phyloP scores from a whole-genome alignment of 2,329 filamentous ascomycete species.

The Allantophomopsis cytisporea region DNA sequence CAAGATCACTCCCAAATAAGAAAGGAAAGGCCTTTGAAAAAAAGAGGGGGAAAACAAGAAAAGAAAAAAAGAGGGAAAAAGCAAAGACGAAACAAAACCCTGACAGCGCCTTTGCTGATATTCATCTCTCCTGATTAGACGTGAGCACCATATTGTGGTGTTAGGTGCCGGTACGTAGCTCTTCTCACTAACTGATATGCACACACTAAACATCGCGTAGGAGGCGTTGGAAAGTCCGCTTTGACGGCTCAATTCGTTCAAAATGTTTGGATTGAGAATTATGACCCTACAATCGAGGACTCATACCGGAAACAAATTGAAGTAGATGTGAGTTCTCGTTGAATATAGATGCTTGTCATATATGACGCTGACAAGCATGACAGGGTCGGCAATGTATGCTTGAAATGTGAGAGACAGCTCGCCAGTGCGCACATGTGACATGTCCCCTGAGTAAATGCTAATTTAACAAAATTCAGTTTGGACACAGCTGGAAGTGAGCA shows the following conservation, averaged over 20 bases:
- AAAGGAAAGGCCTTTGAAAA: no score
- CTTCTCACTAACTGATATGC: neutral
- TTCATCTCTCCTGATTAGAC: conserved; percentile 18
- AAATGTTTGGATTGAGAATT: conserved; percentile 62
- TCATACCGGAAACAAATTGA: conserved; percentile 47
- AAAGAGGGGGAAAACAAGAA: no score
- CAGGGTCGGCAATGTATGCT: conserved; percentile 60
- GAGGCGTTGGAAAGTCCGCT: conserved; percentile 65
- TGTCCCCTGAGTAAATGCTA: neutral
- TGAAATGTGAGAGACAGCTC: conserved; percentile 41
- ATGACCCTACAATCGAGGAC: conserved; percentile 49
- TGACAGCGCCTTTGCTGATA: no score
- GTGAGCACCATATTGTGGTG: conserved; percentile 55
- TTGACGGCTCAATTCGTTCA: conserved; percentile 66
- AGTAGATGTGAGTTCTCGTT: conserved; percentile 45
- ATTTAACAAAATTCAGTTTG: conserved; percentile 28
- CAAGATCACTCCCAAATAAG: no score
- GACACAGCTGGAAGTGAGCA: conserved; percentile 67
- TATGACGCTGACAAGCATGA: neutral
- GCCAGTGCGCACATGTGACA: neutral
- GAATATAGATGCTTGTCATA: neutral
- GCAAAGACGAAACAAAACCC: no score
- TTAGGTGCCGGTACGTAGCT: conserved; percentile 40
- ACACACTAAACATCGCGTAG: conserved; percentile 20
- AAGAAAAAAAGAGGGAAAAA: no score